Base-by-base conservation (phyloP, 1,284 basidiomycete species). In the Marasmius oreades region DNA sequence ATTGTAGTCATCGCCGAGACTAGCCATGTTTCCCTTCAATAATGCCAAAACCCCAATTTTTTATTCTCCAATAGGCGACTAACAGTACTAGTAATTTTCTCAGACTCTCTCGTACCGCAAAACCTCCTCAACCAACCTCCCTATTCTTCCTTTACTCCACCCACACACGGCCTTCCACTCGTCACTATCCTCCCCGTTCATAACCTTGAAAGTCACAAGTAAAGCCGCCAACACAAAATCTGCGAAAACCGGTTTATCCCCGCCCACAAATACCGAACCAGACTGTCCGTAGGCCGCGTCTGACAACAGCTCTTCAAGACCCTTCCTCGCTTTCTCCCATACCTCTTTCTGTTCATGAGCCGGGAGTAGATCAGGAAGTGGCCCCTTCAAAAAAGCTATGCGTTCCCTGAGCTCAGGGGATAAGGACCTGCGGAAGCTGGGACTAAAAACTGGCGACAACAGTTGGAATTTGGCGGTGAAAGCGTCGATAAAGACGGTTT, bases 181-280 rank as follows among this genome's bases (percentile, higher is more conserved):
- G 22, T 55, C 51, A 11, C 64, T 64, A 16, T 59, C 51, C 5
- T 47, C 53, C 2, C 55, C 63, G 24, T 58, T 39, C 12, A 63
- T 60, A 16, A 56, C 12, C 51, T 68, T 67, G 36, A 71, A 58
- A 64, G 65, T 66, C 10, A 37, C 52, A 42, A 76, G 37, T 62
- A 60, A 70, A 3, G 54, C 65, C 2, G 59, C 69, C 6, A 73
- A 62, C 12, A 67, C 22, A 31, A 64, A 57, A 51, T 75, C 75
- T 3, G 68, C 73, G 52, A 67, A 74, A 12, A 69, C 67, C 46
- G 63, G 14, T 2, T 52, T 61, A 46, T 70, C 46, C 8, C 71
- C 71, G 43, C 73, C 58, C 39, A 74, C 63, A 34, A 11, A 71
- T 50, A 57, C 55, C 51, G 43, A 37, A 26, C 56, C 64, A 59